phyloP scores from a whole-genome alignment of 140 eudicot genomes.

The Stevia rebaudiana region DNA sequence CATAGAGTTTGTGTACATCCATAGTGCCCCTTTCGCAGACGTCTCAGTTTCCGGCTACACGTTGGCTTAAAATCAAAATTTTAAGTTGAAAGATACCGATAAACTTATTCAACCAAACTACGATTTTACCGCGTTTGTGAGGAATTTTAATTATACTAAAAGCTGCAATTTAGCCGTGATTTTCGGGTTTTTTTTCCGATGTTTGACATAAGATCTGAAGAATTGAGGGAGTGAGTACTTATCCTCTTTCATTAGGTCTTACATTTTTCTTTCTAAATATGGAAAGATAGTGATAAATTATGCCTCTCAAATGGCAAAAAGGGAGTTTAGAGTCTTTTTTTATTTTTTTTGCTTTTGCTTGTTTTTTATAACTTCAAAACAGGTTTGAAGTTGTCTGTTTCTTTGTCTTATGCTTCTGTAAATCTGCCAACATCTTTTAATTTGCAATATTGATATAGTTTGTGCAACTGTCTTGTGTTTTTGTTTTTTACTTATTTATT shows the following conservation, averaged over 20 bases:
- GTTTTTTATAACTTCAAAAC: conserved; percentile 30
- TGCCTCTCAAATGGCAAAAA: conserved; percentile 44
- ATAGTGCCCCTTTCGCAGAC: conserved; percentile 56
- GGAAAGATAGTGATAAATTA: conserved; percentile 24
- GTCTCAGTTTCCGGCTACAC: conserved; percentile 64
- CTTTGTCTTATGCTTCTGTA: conserved; percentile 46
- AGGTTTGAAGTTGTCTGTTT: conserved; percentile 31
- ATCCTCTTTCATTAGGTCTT: conserved; percentile 39
- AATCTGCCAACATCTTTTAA: conserved; percentile 51
- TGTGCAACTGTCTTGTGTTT: conserved; percentile 14
- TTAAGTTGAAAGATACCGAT: neutral
- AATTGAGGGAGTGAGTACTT: conserved; percentile 29
- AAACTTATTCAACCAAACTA: conserved; percentile 21
- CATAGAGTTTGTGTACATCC: conserved; percentile 78
- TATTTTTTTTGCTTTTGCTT: conserved; percentile 11
- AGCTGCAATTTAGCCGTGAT: conserved; percentile 15
- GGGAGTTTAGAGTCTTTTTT: conserved; percentile 21
- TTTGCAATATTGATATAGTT: conserved; percentile 39
- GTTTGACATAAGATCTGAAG: conserved; percentile 34
- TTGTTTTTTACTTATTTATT: neutral
- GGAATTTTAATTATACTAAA: conserved; percentile 48
- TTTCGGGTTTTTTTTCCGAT: conserved; percentile 25
- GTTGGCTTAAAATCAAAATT: conserved; percentile 34
- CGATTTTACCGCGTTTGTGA: conserved; percentile 30
- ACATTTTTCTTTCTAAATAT: conserved; percentile 12